Conservation (phyloP, 2,329 filamentous ascomycete species). For the Colletotrichum sp. region DNA sequence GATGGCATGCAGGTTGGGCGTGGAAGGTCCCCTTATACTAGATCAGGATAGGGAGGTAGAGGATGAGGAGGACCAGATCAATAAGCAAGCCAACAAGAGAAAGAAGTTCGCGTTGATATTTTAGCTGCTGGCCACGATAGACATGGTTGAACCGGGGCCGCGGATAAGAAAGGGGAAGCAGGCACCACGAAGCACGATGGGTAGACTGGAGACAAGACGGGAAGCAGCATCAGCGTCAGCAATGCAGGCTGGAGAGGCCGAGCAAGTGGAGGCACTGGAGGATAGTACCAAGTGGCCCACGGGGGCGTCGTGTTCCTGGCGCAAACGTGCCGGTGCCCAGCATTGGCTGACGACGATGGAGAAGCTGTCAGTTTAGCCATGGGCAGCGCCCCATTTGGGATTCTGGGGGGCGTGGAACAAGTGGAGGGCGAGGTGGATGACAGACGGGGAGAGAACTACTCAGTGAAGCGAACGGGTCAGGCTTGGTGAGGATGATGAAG, state of each 20-base stretch:
- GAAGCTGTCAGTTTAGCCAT: not conserved
- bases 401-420: constrained; percentile 4
- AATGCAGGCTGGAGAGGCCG: not conserved
- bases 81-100: not conserved
- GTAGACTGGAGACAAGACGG: not conserved
- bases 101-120: not conserved
- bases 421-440: not conserved
- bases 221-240: not conserved
- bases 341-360: constrained; percentile 21
- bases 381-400: not conserved
- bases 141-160: not conserved
- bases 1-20: constrained; percentile 10
- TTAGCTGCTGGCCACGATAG: not conserved
- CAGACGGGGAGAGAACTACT: not conserved
- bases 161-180: not conserved
- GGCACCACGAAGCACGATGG: not conserved
- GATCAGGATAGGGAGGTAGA: constrained; percentile 10
- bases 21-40: constrained; percentile 12
- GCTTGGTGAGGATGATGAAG: not conserved
- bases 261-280: not conserved
- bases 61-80: not conserved
- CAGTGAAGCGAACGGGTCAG: not conserved
- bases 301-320: constrained; percentile 18
- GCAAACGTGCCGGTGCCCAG: constrained; percentile 18
- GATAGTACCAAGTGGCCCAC: not conserved